Conservation (phyloP, 164 flowering plant genomes). For the Malania oleifera region DNA sequence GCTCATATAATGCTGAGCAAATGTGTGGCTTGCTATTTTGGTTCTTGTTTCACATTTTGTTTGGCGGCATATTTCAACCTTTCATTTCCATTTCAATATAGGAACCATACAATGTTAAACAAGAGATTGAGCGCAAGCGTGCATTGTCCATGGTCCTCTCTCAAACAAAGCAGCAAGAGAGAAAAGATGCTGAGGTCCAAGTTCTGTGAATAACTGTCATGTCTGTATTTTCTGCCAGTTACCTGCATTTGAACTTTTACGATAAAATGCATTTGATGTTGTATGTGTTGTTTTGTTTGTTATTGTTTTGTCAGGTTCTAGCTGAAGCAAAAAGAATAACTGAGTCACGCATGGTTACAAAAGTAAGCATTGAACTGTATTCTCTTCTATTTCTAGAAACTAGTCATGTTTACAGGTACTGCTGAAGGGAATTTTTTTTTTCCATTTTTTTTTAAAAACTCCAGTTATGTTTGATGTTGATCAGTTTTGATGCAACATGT, state of each 20-base stretch:
- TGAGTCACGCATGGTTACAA: slow-evolving; percentile 63
- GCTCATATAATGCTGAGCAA: background rate
- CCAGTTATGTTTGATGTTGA: too few species aligned
- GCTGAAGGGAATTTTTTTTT: background rate
- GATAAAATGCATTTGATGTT: background rate
- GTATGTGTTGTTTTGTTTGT: background rate
- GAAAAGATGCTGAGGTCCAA: slow-evolving; percentile 82
- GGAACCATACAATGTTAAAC: slow-evolving; percentile 75
- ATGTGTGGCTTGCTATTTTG: background rate
- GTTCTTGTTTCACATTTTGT: background rate
- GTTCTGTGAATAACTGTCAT: background rate
- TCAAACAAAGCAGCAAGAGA: slow-evolving; percentile 87
- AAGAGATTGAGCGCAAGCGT: slow-evolving; percentile 88
- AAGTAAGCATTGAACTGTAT: slow-evolving; percentile 33
- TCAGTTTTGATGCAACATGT: too few species aligned
- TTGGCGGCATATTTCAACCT: background rate
- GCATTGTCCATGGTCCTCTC: slow-evolving; percentile 83
- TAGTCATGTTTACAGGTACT: background rate
- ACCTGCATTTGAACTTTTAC: too few species aligned
- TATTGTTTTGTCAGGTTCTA: slow-evolving; percentile 51
- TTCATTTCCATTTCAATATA: slow-evolving; percentile 17
- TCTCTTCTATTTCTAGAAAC: background rate
- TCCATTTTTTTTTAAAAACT: background rate
- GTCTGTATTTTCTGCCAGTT: background rate
- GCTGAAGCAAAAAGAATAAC: slow-evolving; percentile 87